phyloP scores from a whole-genome alignment of 73 alveolate genomes.

The Paramecium primaurelia region DNA sequence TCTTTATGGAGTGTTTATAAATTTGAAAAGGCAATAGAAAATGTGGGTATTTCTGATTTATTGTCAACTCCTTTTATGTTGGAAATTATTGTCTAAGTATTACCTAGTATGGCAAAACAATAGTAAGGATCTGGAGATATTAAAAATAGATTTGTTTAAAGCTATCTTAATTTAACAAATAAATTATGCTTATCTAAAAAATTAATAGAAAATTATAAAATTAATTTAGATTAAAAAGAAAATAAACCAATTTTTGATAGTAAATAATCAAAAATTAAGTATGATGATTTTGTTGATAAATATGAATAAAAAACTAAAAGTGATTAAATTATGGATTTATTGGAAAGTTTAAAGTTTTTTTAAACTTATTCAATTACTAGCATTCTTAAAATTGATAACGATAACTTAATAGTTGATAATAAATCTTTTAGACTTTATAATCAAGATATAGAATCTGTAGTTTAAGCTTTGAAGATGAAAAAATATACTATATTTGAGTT shows the following conservation, averaged over 20 bases:
- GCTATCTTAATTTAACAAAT: neutral
- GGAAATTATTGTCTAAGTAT: neutral
- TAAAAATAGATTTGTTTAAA: neutral
- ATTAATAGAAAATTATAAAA: neutral
- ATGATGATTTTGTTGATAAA: neutral
- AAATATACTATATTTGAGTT: neutral
- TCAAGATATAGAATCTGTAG: neutral
- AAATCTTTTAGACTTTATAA: neutral
- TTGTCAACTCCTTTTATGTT: neutral
- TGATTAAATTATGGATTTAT: neutral
- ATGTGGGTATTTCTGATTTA: neutral
- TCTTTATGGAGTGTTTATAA: neutral
- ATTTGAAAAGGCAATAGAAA: neutral
- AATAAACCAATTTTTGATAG: neutral
- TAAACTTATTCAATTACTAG: neutral
- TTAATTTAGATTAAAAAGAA: neutral
- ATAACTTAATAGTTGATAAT: neutral
- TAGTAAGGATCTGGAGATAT: neutral
- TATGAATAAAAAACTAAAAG: neutral
- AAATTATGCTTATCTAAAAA: neutral
- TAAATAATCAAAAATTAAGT: neutral
- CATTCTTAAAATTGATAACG: neutral
- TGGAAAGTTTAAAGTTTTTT: neutral
- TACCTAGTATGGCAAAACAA: neutral
- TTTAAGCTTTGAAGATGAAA: neutral